Evolutionary conservation across 495 filamentous ascomycete species (phyloP).

Genomic region (Achaetomiella virescens): DNA sequence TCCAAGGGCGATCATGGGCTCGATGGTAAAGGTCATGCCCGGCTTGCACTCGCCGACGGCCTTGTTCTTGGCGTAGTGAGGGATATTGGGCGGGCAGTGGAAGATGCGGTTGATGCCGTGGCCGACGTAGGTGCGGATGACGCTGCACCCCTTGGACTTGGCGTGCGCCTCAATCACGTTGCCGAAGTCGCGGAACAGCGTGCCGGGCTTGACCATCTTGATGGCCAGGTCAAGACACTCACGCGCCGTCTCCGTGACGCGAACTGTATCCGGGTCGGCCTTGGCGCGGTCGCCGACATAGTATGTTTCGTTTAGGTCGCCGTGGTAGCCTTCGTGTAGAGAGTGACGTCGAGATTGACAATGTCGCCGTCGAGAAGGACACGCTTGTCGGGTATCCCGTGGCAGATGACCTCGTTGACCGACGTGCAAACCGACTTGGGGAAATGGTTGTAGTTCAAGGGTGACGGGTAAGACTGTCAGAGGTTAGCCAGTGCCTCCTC

Average conservation of each 20-base stretch:
- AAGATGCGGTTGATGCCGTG: slow-evolving; percentile 84
- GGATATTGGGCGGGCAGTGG: slow-evolving; percentile 77
- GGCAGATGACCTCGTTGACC: slow-evolving; percentile 92
- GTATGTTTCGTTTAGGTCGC: slow-evolving; percentile 88
- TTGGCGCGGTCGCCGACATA: slow-evolving; percentile 75
- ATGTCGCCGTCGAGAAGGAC: slow-evolving; percentile 79
- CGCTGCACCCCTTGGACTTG: slow-evolving; percentile 69
- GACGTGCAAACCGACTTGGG: slow-evolving; percentile 98
- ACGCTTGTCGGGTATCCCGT: slow-evolving; percentile 81
- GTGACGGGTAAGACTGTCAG: slow-evolving; percentile 90
- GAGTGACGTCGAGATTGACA: slow-evolving; percentile 79
- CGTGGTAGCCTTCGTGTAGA: slow-evolving; percentile 84
- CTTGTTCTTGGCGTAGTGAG: slow-evolving; percentile 89
- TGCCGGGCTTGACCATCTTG: slow-evolving; percentile 77
- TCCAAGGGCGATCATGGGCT: slow-evolving; percentile 84
- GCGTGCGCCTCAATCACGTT: slow-evolving; percentile 81
- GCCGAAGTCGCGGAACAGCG: slow-evolving; percentile 77
- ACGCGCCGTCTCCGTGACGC: slow-evolving; percentile 77
- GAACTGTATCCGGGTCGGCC: slow-evolving; percentile 68
- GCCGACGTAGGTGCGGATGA: slow-evolving; percentile 84
- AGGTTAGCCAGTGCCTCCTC: slow-evolving; percentile 9
- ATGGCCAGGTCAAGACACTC: slow-evolving; percentile 81
- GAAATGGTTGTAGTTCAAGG: slow-evolving; percentile 92
- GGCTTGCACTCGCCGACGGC: slow-evolving; percentile 78
- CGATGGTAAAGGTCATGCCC: slow-evolving; percentile 91